Conservation (phyloP, 108 stramenopile genomes). For the Discostella pseudostelligera region DNA sequence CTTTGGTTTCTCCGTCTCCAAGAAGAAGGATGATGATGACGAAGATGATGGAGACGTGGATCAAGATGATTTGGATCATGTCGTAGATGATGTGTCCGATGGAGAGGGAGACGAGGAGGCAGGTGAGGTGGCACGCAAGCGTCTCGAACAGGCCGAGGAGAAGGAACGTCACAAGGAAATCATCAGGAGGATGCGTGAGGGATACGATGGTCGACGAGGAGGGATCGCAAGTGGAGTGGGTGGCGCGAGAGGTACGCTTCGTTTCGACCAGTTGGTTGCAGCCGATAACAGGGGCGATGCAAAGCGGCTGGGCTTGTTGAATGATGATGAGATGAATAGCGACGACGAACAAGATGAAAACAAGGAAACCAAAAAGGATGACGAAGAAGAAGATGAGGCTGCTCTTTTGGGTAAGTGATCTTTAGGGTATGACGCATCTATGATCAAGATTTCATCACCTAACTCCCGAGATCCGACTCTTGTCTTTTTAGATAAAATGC, state of each 20-base stretch:
- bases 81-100: constrained; percentile 88
- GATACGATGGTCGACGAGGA: constrained; percentile 85
- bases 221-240: constrained; percentile 75
- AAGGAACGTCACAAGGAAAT: constrained; percentile 89
- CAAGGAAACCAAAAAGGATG: constrained; percentile 47
- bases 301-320: constrained; percentile 78
- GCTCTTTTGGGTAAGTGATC: constrained; percentile 49
- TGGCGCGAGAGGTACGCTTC: constrained; percentile 73
- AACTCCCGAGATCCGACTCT: not conserved
- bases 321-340: constrained; percentile 86
- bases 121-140: constrained; percentile 62
- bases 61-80: constrained; percentile 81
- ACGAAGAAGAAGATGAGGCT: constrained; percentile 78
- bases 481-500: constrained; percentile 61
- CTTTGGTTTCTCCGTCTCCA: constrained; percentile 77
- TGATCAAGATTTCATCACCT: not conserved
- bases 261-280: constrained; percentile 85
- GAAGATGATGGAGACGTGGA: constrained; percentile 53
- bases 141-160: constrained; percentile 65
- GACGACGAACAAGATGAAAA: constrained; percentile 58
- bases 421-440: not conserved
- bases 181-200: constrained; percentile 83
- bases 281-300: constrained; percentile 87
- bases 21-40: constrained; percentile 79
- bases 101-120: constrained; percentile 89